Percentiles rank a stretch among this genome's conserved stretches.
phyloP scores from a whole-genome alignment of 2,329 filamentous ascomycete genomes.

The Hypoxylon sp. region DNA sequence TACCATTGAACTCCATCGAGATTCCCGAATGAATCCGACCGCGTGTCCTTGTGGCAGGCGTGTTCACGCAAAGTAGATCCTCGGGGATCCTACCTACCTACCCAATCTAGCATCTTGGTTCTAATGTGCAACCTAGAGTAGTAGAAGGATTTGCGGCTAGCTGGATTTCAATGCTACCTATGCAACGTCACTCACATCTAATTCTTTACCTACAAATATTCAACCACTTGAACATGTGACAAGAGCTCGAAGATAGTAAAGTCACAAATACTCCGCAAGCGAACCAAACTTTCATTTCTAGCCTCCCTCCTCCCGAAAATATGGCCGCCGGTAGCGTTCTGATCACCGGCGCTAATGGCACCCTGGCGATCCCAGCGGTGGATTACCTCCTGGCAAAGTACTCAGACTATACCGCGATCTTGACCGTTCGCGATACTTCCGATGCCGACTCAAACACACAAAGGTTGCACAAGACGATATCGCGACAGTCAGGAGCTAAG shows the following conservation, averaged over 20 bases:
- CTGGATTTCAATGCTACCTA: background rate
- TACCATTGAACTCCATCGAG: no score
- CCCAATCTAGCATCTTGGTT: background rate
- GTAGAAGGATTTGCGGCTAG: conserved; percentile 2
- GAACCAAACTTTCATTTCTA: background rate
- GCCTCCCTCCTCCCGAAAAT: background rate
- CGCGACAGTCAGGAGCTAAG: conserved; percentile 6
- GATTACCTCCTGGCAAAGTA: no score
- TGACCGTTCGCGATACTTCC: conserved; percentile 51
- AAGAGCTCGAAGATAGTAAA: background rate
- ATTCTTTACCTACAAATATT: no score
- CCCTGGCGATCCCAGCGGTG: no score
- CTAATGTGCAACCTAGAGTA: conserved; percentile 2
- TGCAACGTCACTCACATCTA: background rate
- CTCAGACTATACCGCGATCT: conserved; percentile 42
- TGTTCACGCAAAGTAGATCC: background rate
- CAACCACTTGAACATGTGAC: background rate
- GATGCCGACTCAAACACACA: conserved; percentile 48
- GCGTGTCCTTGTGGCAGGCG: background rate
- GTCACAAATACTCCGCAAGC: background rate
- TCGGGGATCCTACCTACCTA: background rate
- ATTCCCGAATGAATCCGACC: no score
- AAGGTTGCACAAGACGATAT: conserved; percentile 43
- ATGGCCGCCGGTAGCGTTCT: conserved; percentile 12
- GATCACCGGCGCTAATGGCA: no score